Percentiles rank a stretch among this genome's conserved stretches.
phyloP scores from a whole-genome alignment of 2,329 filamentous ascomycete species.

The Epichloe coenophiala region DNA sequence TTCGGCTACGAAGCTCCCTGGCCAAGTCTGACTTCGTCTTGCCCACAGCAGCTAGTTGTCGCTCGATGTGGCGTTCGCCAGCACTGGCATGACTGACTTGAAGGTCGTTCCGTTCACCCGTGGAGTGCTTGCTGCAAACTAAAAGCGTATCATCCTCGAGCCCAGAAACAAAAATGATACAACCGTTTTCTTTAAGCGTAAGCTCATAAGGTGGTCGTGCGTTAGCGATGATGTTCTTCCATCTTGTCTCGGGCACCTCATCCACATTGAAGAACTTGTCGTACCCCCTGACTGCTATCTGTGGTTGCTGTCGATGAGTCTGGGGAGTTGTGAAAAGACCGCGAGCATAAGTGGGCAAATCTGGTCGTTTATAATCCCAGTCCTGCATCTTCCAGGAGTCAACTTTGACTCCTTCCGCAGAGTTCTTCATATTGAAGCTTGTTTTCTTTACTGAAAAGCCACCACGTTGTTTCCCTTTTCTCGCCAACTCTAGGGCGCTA shows the following conservation, averaged over 20 bases:
- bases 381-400: slow-evolving; percentile 91
- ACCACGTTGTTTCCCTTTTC: slow-evolving; percentile 41
- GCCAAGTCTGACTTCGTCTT: slow-evolving; percentile 72
- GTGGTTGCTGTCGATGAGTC: slow-evolving; percentile 47
- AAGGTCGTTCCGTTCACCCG: slow-evolving; percentile 59
- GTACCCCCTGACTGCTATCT: slow-evolving; percentile 88
- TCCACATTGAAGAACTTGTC: slow-evolving; percentile 97
- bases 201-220: slow-evolving; percentile 87
- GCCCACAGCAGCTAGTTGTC: slow-evolving; percentile 63
- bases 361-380: slow-evolving; percentile 83
- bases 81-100: slow-evolving; percentile 70
- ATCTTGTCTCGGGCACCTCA: slow-evolving; percentile 71
- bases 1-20: slow-evolving; percentile 58
- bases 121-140: slow-evolving; percentile 99
- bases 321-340: slow-evolving; percentile 75
- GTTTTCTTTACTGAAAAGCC: slow-evolving; percentile 66
- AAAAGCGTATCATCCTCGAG: slow-evolving; percentile 79
- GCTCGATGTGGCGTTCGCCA: slow-evolving; percentile 71
- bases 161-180: slow-evolving; percentile 93
- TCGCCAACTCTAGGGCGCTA: slow-evolving; percentile 42
- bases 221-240: slow-evolving; percentile 60
- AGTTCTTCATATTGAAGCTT: slow-evolving; percentile 55
- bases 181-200: slow-evolving; percentile 97
- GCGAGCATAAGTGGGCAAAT: slow-evolving; percentile 83
- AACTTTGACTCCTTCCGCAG: slow-evolving; percentile 52